Evolutionary conservation across 2,329 filamentous ascomycete genomes (phyloP).

Genomic region (Phaeosphaeriaceae sp.): DNA sequence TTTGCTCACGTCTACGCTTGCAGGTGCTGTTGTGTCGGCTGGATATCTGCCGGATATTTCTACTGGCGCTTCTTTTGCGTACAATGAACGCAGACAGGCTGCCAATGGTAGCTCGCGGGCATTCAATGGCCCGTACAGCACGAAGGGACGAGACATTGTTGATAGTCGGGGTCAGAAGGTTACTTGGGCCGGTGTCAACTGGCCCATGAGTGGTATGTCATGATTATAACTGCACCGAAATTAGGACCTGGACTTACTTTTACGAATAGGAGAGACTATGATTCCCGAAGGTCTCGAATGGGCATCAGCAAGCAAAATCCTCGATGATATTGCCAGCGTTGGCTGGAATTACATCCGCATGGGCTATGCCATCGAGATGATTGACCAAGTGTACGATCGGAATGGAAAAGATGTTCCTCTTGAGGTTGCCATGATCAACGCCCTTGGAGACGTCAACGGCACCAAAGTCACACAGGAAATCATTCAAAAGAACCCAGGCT

Average conservation of each 20-base stretch:
- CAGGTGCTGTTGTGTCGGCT: slow-evolving; percentile 21
- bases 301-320: slow-evolving; percentile 59
- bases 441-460: slow-evolving; percentile 48
- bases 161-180: slow-evolving; percentile 52
- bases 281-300: slow-evolving; percentile 66
- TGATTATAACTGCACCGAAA: neutral
- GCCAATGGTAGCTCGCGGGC: slow-evolving; percentile 22
- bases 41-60: slow-evolving; percentile 22
- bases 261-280: slow-evolving; percentile 62
- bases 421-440: slow-evolving; percentile 49
- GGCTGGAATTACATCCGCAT: slow-evolving; percentile 68
- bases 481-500: slow-evolving; percentile 43
- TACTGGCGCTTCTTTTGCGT: slow-evolving; percentile 22
- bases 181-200: slow-evolving; percentile 68
- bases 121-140: slow-evolving; percentile 46
- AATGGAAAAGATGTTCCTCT: slow-evolving; percentile 48
- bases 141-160: slow-evolving; percentile 48
- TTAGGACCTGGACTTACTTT: slow-evolving; percentile 23
- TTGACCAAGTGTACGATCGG: slow-evolving; percentile 52
- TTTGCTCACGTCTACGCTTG: slow-evolving; percentile 25
- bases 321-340: slow-evolving; percentile 58
- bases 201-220: slow-evolving; percentile 52
- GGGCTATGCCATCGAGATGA: slow-evolving; percentile 52
- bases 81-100: slow-evolving; percentile 25
- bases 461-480: slow-evolving; percentile 50